phyloP scores from a whole-genome alignment of 169 alveolate species.

The Plasmodium gaboni region DNA sequence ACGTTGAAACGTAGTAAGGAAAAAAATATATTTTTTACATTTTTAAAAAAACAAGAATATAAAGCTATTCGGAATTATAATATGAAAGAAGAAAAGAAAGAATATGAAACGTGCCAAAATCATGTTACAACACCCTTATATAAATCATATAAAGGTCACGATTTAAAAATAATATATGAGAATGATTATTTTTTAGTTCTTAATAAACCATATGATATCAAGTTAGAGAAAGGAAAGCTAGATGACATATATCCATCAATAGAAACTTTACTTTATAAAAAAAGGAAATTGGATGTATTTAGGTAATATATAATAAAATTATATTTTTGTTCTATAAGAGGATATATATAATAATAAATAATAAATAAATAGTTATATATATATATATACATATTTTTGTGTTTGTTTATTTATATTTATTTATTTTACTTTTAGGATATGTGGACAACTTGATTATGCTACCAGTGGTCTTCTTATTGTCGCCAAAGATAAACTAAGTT shows the following conservation, averaged over 20 bases:
- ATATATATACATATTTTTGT: neutral
- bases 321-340: too few species aligned
- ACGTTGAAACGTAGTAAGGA: conserved; percentile 32
- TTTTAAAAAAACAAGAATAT: conserved; percentile 14
- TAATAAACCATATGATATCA: conserved; percentile 72
- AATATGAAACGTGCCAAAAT: neutral
- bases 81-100: neutral
- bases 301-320: conserved; percentile 17
- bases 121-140: conserved; percentile 14
- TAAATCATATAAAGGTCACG: conserved; percentile 59
- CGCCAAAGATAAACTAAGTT: conserved; percentile 66
- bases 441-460: conserved; percentile 77
- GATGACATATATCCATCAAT: conserved; percentile 72
- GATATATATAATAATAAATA: too few species aligned
- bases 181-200: conserved; percentile 59
- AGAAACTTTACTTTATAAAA: conserved; percentile 62
- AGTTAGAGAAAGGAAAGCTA: conserved; percentile 51
- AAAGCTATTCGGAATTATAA: neutral
- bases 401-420: neutral
- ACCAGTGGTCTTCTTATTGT: conserved; percentile 75
- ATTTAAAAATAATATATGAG: conserved; percentile 61
- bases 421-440: conserved; percentile 32
- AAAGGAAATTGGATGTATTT: conserved; percentile 29
- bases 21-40: neutral
- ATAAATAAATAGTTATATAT: neutral